Evolutionary conservation across 805 yeast species (phyloP), one percentile per base, ranked within the genome.

Genomic region (Kregervanrija fluxuum): DNA sequence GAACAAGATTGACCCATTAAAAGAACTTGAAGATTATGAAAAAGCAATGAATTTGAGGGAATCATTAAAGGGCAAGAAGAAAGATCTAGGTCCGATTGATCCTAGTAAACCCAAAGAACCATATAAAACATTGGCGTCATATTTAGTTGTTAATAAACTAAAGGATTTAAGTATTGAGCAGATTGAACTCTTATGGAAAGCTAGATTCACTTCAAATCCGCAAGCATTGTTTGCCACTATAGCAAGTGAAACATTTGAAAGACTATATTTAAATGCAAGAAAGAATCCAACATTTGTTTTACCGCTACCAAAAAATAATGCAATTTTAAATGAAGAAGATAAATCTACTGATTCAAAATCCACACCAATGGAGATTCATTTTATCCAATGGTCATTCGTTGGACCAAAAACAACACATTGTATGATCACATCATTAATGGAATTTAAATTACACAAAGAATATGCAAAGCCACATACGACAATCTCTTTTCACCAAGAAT

Each of bases 401-500:
- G 95, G 91, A 1, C 82, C 85, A 12, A 55, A 79, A 36, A 90
- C 97, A 2, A 71, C 86, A 1, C 96, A 93, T 66, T 87, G 95
- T 59, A 74, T 93, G 75, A 71, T 93, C 54, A 93, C 99, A 2
- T 80, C 96, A 0, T 73, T 93, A 51, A 90, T 93, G 1, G 98
- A 93, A 65, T 93, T 79, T 65, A 89, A 91, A 62, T 73, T 89
- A 30, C 96, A 91, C 59, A 79, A 77, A 45, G 97, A 91, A 59
- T 93, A 73, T 64, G 96, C 99, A 9, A 82, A 87, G 59, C 98
- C 99, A 1, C 98, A 93, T 63, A 88, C 97, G 0, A 86, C 96
- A 0, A 69, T 93, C 50, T 78, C 80, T 64, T 85, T 91, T 70
- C 97, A 91, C 66, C 78, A 82, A 37, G 96, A 93, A 45, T 66